Evolutionary conservation across 345 rosid species (phyloP), one percentile per base, ranked within the genome.

Genomic region (Citrus mangshanensis): DNA sequence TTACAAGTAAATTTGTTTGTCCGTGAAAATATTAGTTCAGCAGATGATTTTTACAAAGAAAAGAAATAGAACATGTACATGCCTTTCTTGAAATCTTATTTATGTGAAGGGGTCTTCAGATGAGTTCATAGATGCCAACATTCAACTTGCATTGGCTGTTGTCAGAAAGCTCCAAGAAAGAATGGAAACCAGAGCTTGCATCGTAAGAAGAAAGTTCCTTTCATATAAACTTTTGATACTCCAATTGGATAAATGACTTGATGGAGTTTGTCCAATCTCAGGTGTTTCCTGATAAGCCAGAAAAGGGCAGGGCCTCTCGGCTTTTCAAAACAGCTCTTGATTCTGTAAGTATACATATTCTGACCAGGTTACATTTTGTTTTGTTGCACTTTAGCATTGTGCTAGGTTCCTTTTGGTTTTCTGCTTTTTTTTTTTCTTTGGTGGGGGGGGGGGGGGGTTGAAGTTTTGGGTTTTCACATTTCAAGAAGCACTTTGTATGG

Each of bases 241-340:
- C 10, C 16, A 18, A 75, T 66, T 73, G 22, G 22, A 62, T 12
- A 54, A 22, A 30, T 30, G 82, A 56, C 30, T 76, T 74, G 56
- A 73, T 54, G 24, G 30, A 0, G 28, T 67, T 62, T 69, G 27
- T 49, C 42, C 14, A 55, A 78, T 80, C 80, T 83, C 87, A 95
- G 98, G 97, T 95, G 46, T 95, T 92, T 82, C 96, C 95, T 42
- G 98, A 95, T 64, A 89, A 89, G 81, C 98, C 97, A 76, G 98
- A 95, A 86, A 91, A 84, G 83, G 91, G 96, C 24, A 91, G 96
- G 85, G 97, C 96, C 81, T 83, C 90, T 0, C 75, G 91, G 82
- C 86, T 88, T 76, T 95, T 95, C 80, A 88, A 83, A 87, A 68
- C 93, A 21, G 96, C 98, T 38, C 79, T 95, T 73, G 99, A 93